Percentiles rank a stretch among this genome's conserved stretches.
Evolutionary conservation across 441 rosid species (phyloP).

Genomic region (Viola pubescens): DNA sequence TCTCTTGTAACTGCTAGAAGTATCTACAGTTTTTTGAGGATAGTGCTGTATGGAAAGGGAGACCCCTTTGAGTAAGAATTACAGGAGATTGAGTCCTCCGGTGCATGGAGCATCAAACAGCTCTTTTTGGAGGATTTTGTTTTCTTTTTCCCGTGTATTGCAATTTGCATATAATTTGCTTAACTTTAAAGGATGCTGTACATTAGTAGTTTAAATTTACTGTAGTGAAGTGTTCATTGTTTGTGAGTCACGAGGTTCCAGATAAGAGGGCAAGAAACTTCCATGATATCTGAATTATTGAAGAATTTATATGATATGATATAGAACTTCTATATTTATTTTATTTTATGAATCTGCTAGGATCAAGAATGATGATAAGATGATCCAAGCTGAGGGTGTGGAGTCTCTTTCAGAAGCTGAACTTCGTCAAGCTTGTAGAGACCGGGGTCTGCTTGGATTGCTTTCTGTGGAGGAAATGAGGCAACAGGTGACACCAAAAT

Average conservation of each 20-base stretch:
- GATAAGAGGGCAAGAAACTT: slow-evolving; percentile 6
- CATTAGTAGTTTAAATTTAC: background rate
- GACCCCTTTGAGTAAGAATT: too few species aligned
- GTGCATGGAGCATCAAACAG: too few species aligned
- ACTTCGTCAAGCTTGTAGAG: slow-evolving; percentile 92
- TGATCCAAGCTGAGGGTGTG: slow-evolving; percentile 89
- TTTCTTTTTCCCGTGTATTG: too few species aligned
- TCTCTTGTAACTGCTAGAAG: too few species aligned
- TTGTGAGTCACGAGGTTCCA: background rate
- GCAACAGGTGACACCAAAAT: slow-evolving; percentile 50
- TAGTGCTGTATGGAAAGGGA: too few species aligned
- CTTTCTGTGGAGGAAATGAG: slow-evolving; percentile 93
- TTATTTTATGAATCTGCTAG: slow-evolving; percentile 31
- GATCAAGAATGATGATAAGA: slow-evolving; percentile 87
- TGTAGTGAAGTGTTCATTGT: background rate
- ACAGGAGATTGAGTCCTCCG: too few species aligned
- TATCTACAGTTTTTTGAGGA: too few species aligned
- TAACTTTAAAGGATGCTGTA: background rate
- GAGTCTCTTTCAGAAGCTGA: slow-evolving; percentile 89
- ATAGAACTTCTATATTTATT: background rate
- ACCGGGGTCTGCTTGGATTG: slow-evolving; percentile 84
- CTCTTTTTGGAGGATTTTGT: too few species aligned
- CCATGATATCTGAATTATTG: slow-evolving; percentile 5
- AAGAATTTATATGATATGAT: background rate
- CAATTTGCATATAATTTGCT: too few species aligned